These are phyloP conservation scores for Fraxinus pennsylvanica DNA, from an alignment of 257 asterid genomes.

Conservation along the genomic window DNA sequence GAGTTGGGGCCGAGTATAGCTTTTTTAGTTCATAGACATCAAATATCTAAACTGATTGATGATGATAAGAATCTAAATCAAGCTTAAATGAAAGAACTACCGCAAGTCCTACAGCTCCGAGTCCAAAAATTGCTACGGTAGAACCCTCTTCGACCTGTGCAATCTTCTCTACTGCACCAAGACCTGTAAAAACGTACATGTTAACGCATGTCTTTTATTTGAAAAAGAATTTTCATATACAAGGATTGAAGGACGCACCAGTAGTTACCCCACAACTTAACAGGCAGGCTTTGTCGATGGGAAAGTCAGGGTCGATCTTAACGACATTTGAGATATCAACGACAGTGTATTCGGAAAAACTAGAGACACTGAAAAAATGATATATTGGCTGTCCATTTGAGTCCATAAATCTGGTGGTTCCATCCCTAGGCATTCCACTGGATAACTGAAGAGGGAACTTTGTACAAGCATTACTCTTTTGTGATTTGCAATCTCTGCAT, in stretches of 20 bases:
- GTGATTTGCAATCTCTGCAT: slow-evolving; percentile 41
- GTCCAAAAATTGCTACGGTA: slow-evolving; percentile 46
- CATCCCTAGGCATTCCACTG: slow-evolving; percentile 47
- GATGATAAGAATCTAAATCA: too few species aligned
- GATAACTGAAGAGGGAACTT: slow-evolving; percentile 25
- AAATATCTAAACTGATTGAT: too few species aligned
- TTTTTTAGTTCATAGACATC: too few species aligned
- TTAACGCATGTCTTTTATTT: neutral
- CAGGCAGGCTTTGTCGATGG: slow-evolving; percentile 40
- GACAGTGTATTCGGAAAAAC: slow-evolving; percentile 45
- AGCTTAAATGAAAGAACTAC: slow-evolving; percentile 13
- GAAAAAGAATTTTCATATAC: neutral
- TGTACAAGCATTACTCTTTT: slow-evolving; percentile 36
- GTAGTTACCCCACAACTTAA: slow-evolving; percentile 47
- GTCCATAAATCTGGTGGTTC: slow-evolving; percentile 38
- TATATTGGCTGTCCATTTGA: slow-evolving; percentile 30
- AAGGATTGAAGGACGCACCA: neutral
- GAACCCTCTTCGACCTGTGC: slow-evolving; percentile 48
- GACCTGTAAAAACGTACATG: slow-evolving; percentile 23
- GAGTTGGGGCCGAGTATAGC: neutral
- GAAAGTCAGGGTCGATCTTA: slow-evolving; percentile 32
- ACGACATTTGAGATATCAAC: slow-evolving; percentile 44
- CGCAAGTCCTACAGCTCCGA: slow-evolving; percentile 49
- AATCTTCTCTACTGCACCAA: slow-evolving; percentile 44
- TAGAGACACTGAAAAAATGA: slow-evolving; percentile 34